Conservation (phyloP, 2,329 filamentous ascomycete species). For the Diplodia sapinea region DNA sequence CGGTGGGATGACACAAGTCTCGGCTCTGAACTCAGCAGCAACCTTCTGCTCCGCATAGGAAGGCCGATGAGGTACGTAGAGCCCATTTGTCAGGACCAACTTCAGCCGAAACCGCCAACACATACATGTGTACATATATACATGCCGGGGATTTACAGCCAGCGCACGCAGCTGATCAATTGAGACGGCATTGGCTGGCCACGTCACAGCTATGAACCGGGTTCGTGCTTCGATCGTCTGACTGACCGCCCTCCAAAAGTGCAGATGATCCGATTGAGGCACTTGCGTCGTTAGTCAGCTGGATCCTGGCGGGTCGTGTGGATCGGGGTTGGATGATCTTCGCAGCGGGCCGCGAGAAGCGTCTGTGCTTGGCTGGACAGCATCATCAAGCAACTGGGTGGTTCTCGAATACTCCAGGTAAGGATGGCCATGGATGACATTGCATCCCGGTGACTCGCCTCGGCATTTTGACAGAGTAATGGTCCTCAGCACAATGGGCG, state of each 20-base stretch:
- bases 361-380: not conserved
- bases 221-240: not conserved
- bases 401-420: no score
- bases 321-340: not conserved
- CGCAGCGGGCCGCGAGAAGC: not conserved
- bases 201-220: not conserved
- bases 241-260: not conserved
- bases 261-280: not conserved
- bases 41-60: no score
- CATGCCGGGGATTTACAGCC: not conserved
- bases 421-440: not conserved
- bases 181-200: not conserved
- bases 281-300: not conserved
- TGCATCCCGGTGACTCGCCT: not conserved
- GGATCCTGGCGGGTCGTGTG: not conserved
- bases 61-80: no score
- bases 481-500: not conserved
- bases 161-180: not conserved
- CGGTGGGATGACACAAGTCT: no score
- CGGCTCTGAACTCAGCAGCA: no score
- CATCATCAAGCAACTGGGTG: not conserved
- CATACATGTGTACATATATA: not conserved
- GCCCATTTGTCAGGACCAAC: no score
- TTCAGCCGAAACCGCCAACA: no score
- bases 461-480: not conserved